Evolutionary conservation across 2,329 filamentous ascomycete genomes (phyloP), one percentile per base, ranked within the genome.

Genomic region (Colletotrichum chrysophilum): DNA sequence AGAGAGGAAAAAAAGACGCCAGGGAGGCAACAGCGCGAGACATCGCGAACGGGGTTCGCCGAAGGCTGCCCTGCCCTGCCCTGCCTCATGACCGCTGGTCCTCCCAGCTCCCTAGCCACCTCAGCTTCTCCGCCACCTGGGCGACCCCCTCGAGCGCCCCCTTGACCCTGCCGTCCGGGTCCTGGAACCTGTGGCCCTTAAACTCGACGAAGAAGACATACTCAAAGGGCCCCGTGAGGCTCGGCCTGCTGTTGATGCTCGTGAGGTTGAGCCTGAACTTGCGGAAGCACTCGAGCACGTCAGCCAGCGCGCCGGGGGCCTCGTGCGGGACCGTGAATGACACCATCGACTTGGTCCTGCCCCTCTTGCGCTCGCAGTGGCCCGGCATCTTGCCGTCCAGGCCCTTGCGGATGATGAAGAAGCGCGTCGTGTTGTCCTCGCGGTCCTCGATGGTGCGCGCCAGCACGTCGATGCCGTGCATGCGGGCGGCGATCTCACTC

Each of bases 201-300:
- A 98, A 96, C 87, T 98, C 96, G 34, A 98, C 93, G 82, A 98
- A 96, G 86, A 98, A 98, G 48, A 98, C 91, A 85, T 98, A 98
- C 83, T 97, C 93, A 91, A 98, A 98, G 24, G 94, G 92, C 79
- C 88, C 86, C 52, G 90, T 87, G 71, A 94, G 90, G 80, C 94
- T 96, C 7, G 96, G 96, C 78, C 96, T 87, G 78, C 94, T 96
- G 82, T 96, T 96, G 84, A 98, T 98, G 83, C 94, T 96, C 34
- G 96, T 98, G 79, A 98, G 86, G 82, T 98, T 98, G 73, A 98
- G 88, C 7, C 90, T 89, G 78, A 91, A 89, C 9, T 87, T 87
- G 77, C 93, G 92, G 86, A 98, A 98, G 71, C 95, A 94, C 66
- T 93, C 90, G 74, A 98, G 87, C 34, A 93, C 94, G 79, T 95